Conservation (phyloP, 768 basidiomycete species). For the Erythrobasidium yunnanense region DNA sequence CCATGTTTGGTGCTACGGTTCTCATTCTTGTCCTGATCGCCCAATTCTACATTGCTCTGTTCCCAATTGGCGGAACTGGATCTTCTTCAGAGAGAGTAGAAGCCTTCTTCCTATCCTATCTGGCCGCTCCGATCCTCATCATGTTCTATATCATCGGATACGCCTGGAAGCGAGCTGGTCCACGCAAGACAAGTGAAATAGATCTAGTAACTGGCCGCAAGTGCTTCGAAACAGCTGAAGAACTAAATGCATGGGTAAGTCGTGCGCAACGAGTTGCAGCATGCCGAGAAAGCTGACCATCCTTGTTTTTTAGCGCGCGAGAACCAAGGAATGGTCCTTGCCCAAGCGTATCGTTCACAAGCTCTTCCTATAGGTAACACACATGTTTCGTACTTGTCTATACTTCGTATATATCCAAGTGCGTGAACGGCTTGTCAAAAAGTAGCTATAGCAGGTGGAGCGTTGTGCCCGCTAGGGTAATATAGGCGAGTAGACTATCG, state of each 20-base stretch:
- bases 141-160: slow-evolving; percentile 32
- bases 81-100: not conserved
- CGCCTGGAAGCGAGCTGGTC: slow-evolving; percentile 33
- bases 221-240: slow-evolving; percentile 33
- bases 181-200: slow-evolving; percentile 33
- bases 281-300: not conserved
- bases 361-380: slow-evolving; percentile 32
- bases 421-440: too few species aligned
- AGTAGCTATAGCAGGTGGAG: too few species aligned
- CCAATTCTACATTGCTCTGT: slow-evolving; percentile 35
- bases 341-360: slow-evolving; percentile 24
- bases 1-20: slow-evolving; percentile 28
- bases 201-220: slow-evolving; percentile 38
- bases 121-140: slow-evolving; percentile 30
- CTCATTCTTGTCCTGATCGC: slow-evolving; percentile 33
- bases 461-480: too few species aligned
- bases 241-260: slow-evolving; percentile 29
- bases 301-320: slow-evolving; percentile 22
- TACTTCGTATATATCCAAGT: too few species aligned
- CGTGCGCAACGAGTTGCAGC: not conserved
- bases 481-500: too few species aligned
- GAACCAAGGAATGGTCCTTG: slow-evolving; percentile 26
- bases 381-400: too few species aligned
- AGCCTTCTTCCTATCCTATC: not conserved
- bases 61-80: slow-evolving; percentile 27